phyloP scores from a whole-genome alignment of 768 basidiomycete species.

The Clitopilus hobsonii region DNA sequence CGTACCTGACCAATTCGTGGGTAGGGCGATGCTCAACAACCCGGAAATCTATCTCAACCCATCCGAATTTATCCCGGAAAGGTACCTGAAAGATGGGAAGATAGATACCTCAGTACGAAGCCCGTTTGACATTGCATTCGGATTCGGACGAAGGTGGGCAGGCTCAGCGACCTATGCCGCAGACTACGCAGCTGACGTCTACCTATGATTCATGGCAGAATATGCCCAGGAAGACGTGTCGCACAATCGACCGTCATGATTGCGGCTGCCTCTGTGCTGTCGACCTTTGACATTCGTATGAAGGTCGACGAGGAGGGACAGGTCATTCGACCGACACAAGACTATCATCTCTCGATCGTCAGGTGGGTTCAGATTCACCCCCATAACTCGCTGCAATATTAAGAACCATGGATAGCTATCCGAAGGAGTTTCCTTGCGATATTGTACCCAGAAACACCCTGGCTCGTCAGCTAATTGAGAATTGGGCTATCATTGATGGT shows the following conservation, averaged over 20 bases:
- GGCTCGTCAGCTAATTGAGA: not conserved
- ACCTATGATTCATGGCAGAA: conserved; percentile 7
- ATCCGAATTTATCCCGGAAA: not conserved
- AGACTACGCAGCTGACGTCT: not conserved
- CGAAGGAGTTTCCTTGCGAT: not conserved
- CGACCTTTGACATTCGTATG: not conserved
- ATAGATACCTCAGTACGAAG: not conserved
- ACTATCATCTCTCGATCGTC: not conserved
- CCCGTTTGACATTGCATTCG: not conserved
- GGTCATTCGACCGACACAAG: not conserved
- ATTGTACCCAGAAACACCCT: not conserved
- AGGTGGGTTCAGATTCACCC: not conserved
- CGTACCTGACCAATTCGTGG: not conserved
- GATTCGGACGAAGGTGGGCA: not conserved
- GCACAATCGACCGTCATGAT: conserved; percentile 14
- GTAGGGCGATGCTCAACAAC: not conserved
- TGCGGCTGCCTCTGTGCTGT: not conserved
- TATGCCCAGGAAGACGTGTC: conserved; percentile 31
- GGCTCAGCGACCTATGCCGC: not conserved
- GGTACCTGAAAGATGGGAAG: not conserved
- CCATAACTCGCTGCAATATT: not conserved
- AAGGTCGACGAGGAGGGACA: not conserved
- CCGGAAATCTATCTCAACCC: not conserved
- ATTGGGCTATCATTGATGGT: not conserved
- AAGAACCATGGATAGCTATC: not conserved